Conservation (phyloP, 345 rosid genomes). For the Raphanus raphanistrum region DNA sequence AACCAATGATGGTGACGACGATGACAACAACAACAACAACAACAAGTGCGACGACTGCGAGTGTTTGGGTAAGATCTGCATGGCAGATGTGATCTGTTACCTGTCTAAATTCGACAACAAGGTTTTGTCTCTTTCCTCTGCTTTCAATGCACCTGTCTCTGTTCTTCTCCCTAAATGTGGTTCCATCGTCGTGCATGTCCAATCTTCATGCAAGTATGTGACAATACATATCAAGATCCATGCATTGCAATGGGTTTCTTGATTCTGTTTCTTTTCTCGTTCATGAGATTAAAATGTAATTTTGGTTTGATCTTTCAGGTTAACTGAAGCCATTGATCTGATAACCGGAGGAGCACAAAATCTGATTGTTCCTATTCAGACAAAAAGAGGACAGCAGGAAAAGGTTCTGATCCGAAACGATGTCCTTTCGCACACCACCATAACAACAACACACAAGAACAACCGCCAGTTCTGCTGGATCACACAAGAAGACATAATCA, state of each 20-base stretch:
- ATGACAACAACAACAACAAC: neutral
- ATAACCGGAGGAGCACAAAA: constrained; percentile 82
- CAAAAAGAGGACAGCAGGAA: constrained; percentile 69
- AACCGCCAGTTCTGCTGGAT: constrained; percentile 87
- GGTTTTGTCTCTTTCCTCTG: constrained; percentile 52
- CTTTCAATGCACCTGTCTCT: constrained; percentile 63
- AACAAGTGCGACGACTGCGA: constrained; percentile 55
- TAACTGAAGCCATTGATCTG: constrained; percentile 76
- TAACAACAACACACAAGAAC: constrained; percentile 39
- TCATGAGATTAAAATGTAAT: neutral
- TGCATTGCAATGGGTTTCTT: neutral
- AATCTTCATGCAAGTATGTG: constrained; percentile 68
- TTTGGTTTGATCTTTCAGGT: constrained; percentile 41
- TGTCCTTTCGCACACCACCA: constrained; percentile 31
- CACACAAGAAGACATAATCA: constrained; percentile 81
- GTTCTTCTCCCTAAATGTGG: constrained; percentile 53
- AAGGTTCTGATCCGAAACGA: constrained; percentile 43
- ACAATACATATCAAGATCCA: neutral
- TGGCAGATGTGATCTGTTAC: constrained; percentile 87
- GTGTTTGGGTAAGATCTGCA: constrained; percentile 83
- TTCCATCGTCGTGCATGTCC: constrained; percentile 57
- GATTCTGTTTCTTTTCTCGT: neutral
- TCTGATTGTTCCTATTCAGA: constrained; percentile 73
- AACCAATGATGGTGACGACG: constrained; percentile 18
- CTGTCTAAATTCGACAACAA: constrained; percentile 55